Conservation (phyloP, 2,329 filamentous ascomycete species). For the Helotiales sp. region DNA sequence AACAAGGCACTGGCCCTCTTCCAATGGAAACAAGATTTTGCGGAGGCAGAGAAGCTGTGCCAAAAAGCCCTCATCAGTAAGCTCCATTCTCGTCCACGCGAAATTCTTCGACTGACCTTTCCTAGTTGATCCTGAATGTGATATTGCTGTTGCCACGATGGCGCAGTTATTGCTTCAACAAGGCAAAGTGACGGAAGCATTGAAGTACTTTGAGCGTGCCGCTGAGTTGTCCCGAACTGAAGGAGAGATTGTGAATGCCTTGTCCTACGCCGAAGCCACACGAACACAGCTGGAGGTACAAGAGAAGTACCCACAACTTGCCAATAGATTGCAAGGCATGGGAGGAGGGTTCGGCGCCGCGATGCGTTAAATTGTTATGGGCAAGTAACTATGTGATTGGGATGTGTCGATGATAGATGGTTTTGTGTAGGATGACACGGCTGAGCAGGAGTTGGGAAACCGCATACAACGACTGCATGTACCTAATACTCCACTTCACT, state of each 20-base stretch:
- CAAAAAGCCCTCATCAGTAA: constrained; percentile 95
- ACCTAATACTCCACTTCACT: constrained; percentile 35
- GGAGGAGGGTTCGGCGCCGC: constrained; percentile 36
- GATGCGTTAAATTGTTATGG: constrained; percentile 27
- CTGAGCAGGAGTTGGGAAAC: constrained; percentile 6
- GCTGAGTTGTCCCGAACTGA: constrained; percentile 93
- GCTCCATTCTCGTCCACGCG: constrained; percentile 38
- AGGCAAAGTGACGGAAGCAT: constrained; percentile 91
- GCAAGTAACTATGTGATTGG: neutral
- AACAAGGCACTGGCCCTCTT: constrained; percentile 97
- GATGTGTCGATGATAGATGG: constrained; percentile 2
- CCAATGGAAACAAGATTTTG: constrained; percentile 97
- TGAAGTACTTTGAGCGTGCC: constrained; percentile 95
- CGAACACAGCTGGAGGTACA: constrained; percentile 92
- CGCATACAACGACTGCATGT: constrained; percentile 19
- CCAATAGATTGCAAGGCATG: constrained; percentile 68
- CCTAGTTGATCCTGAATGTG: constrained; percentile 93
- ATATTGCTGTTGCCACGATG: constrained; percentile 98
- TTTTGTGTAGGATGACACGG: constrained; percentile 4
- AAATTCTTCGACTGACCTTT: constrained; percentile 6
- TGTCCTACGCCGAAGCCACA: constrained; percentile 96
- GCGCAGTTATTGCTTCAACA: constrained; percentile 96
- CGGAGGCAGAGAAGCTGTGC: constrained; percentile 92
- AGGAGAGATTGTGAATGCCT: constrained; percentile 91
- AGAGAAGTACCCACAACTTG: constrained; percentile 81